Base-by-base conservation (phyloP, 2,329 filamentous ascomycete species). In the Hyphodiscus sp. region DNA sequence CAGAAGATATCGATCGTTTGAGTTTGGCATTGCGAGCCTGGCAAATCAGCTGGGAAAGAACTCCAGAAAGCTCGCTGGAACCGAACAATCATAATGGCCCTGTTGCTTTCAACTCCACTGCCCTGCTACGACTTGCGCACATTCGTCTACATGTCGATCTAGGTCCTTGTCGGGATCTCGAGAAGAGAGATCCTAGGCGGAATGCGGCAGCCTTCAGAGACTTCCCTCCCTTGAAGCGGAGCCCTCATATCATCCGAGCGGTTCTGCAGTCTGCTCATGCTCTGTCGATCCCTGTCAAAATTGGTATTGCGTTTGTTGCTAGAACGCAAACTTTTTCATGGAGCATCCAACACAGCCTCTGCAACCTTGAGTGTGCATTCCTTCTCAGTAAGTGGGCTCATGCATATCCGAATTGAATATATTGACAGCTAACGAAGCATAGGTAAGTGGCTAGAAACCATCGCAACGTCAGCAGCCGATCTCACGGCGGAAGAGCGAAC, bases 201-300 rank as follows among this genome's bases (percentile, higher is more conserved):
- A 83, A 88, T 55, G 83, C 83, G 1, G 75, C 76, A 44, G 78
- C 82, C 1, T 77, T 88, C 56, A 75, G 76, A 52, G 75, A 79
- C 48, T 79, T 80, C 19, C 81, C 82, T 0, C 71, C 79, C 23
- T 74, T 86, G 11, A 74, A 79, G 19, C 76, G 85, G 47, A 83
- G 78, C 50, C 71, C 77, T 18, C 78, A 81, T 26, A 74, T 87
- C n/a, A 81, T 81, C 29, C 74, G 82, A 44, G 85, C 85, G 0
- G 79, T 87, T 0, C 76, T 86, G 26, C 84, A 88, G 62, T 82
- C 83, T 1, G 81, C 85, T 29, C 85, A 87, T 63, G 83, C 85
- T 1, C 70, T 89, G 29, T 85, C 83, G 2, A 82, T 86, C 72
- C 72, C 85, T 23, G 80, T 86, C 54, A 85, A 83, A 65, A 74